These are phyloP conservation scores for Bruguiera hainesii DNA, from an alignment of 441 rosid species.

Conservation along the genomic window DNA sequence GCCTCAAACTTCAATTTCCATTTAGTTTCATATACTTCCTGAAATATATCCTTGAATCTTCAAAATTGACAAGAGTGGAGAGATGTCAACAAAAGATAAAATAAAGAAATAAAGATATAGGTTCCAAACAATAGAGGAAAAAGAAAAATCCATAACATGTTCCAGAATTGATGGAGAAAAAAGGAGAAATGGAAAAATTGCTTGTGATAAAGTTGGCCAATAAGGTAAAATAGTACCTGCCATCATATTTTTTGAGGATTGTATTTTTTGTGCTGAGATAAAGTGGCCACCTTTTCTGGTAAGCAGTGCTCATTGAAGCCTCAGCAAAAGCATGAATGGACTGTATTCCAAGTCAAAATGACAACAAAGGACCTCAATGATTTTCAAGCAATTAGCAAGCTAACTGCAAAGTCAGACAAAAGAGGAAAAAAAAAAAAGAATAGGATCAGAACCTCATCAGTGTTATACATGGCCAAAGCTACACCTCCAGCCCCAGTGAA, in stretches of 20 bases:
- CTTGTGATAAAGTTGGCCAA: neutral
- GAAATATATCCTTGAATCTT: slow-evolving; percentile 97
- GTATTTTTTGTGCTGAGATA: slow-evolving; percentile 97
- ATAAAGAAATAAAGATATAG: neutral
- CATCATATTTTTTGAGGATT: slow-evolving; percentile 87
- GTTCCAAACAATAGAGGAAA: slow-evolving; percentile 6
- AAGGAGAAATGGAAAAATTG: neutral
- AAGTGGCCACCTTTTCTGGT: slow-evolving; percentile 92
- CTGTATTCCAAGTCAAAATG: slow-evolving; percentile 37
- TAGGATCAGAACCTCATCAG: slow-evolving; percentile 60
- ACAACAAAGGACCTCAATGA: neutral
- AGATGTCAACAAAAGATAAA: neutral
- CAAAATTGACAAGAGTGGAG: slow-evolving; percentile 5
- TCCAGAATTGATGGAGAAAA: neutral
- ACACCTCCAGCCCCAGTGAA: slow-evolving; percentile 80
- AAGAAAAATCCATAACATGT: neutral
- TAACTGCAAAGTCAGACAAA: neutral
- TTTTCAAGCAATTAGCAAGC: neutral
- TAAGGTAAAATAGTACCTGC: slow-evolving; percentile 50
- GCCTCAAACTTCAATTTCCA: slow-evolving; percentile 89
- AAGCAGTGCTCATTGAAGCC: slow-evolving; percentile 89
- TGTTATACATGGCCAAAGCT: slow-evolving; percentile 79
- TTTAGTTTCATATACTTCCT: slow-evolving; percentile 66
- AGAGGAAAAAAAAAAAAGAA: neutral
- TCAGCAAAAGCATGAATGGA: slow-evolving; percentile 87